A percentile compares a stretch with the other conserved stretches of the same genome.
Evolutionary conservation across 2,329 filamentous ascomycete genomes (phyloP).

Genomic region (Elsinoe ampelina): DNA sequence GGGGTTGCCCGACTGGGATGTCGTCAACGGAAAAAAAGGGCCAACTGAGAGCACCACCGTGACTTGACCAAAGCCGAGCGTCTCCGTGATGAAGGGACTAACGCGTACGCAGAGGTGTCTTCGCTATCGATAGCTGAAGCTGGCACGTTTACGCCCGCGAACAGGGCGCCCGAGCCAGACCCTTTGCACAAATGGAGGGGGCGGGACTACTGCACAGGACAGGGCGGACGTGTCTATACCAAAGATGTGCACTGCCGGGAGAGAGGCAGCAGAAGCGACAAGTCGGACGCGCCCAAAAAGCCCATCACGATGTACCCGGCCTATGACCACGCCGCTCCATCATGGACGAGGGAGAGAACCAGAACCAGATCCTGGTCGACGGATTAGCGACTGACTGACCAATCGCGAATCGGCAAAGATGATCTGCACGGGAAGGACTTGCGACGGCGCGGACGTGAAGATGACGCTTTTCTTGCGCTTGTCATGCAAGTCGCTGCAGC

Average conservation of each 20-base stretch:
- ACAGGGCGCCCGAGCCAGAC: neutral
- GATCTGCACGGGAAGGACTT: conserved; percentile 9
- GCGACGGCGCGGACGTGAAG: conserved; percentile 11
- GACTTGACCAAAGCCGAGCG: neutral
- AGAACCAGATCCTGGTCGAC: conserved; percentile 10
- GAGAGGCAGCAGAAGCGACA: neutral
- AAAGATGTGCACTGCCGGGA: neutral
- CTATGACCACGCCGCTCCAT: neutral
- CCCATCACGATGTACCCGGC: neutral
- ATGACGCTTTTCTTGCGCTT: conserved; percentile 3
- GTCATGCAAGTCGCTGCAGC: neutral
- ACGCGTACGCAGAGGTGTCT: neutral
- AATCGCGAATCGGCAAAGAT: neutral
- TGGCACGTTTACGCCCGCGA: neutral
- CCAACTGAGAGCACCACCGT: neutral
- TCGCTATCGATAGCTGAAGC: neutral
- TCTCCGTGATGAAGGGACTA: neutral
- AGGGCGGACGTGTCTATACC: neutral
- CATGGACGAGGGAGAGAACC: neutral
- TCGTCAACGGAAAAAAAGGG: neutral
- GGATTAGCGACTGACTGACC: conserved; percentile 6
- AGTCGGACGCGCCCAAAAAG: neutral
- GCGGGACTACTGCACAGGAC: neutral
- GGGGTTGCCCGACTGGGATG: neutral
- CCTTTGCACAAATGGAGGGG: neutral